Evolutionary conservation across 1,139 yeast species (phyloP).

Genomic region (Debaryomyces coudertii): DNA sequence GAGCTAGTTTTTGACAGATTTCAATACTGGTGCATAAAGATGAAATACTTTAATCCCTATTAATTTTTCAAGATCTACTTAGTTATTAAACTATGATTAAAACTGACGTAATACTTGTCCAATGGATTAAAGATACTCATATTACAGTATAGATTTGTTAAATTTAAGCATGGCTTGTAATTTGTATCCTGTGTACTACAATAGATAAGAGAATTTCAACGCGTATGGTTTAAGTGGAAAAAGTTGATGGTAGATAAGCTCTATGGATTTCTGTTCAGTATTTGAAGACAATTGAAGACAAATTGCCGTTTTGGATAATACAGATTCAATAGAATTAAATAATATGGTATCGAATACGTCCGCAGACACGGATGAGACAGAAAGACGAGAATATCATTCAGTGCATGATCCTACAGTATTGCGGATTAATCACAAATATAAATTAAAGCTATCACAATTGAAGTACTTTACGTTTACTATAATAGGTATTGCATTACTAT

Average conservation of each 20-base stretch:
- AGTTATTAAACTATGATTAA: no score
- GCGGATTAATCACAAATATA: slow-evolving; percentile 18
- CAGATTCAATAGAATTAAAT: slow-evolving; percentile 17
- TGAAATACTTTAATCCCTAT: no score
- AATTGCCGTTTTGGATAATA: slow-evolving; percentile 10
- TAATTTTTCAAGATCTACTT: no score
- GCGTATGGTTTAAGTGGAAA: neutral
- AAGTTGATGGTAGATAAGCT: neutral
- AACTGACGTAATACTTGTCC: neutral
- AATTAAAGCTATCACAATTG: slow-evolving; percentile 38
- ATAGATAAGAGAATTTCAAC: slow-evolving; percentile 2
- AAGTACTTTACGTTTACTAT: slow-evolving; percentile 64
- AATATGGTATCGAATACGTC: slow-evolving; percentile 23
- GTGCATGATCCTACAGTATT: slow-evolving; percentile 33
- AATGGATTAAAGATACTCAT: neutral
- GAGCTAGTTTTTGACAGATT: neutral
- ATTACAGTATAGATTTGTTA: neutral
- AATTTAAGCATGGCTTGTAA: neutral
- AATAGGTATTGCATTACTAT: slow-evolving; percentile 77
- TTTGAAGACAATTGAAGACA: neutral
- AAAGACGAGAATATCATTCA: slow-evolving; percentile 1
- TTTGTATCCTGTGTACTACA: neutral
- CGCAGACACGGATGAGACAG: slow-evolving; percentile 12
- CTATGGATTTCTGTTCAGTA: neutral
- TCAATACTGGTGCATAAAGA: no score